Conservation (phyloP, 768 basidiomycete genomes). For the Termitomyces sp. region DNA sequence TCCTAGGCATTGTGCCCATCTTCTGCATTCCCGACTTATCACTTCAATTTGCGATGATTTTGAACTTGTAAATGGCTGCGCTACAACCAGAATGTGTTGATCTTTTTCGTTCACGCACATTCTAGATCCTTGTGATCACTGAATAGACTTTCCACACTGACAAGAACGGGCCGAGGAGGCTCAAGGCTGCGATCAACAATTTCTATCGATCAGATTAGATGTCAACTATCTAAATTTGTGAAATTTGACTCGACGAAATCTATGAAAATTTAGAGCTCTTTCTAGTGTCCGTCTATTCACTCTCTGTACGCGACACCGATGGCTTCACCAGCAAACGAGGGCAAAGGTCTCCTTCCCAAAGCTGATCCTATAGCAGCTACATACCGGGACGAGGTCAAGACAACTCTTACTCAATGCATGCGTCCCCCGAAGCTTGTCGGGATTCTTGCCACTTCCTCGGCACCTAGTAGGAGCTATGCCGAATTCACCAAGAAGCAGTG, state of each 20-base stretch:
- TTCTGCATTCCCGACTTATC: background rate
- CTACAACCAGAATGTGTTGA: background rate
- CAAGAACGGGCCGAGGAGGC: background rate
- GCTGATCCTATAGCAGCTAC: conserved; percentile 69
- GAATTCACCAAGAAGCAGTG: conserved; percentile 93
- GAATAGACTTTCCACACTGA: background rate
- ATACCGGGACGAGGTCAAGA: conserved; percentile 66
- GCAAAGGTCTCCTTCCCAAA: conserved; percentile 75
- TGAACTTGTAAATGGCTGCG: background rate
- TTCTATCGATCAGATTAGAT: conserved; percentile 8
- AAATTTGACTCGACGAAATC: conserved; percentile 1
- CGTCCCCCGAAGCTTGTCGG: conserved; percentile 77
- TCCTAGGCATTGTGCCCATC: background rate
- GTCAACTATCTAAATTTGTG: background rate
- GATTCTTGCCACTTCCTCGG: conserved; percentile 80
- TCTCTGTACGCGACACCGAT: conserved; percentile 7
- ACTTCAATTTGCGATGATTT: background rate
- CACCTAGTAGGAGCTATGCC: conserved; percentile 77
- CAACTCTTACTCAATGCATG: conserved; percentile 27
- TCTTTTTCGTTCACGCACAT: background rate
- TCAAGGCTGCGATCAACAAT: background rate
- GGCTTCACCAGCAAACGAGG: conserved; percentile 20
- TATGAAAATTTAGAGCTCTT: conserved; percentile 4
- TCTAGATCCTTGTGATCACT: background rate
- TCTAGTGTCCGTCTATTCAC: background rate